Conservation (phyloP, 108 stramenopile genomes). For the Cylindrotheca fusiformis region DNA sequence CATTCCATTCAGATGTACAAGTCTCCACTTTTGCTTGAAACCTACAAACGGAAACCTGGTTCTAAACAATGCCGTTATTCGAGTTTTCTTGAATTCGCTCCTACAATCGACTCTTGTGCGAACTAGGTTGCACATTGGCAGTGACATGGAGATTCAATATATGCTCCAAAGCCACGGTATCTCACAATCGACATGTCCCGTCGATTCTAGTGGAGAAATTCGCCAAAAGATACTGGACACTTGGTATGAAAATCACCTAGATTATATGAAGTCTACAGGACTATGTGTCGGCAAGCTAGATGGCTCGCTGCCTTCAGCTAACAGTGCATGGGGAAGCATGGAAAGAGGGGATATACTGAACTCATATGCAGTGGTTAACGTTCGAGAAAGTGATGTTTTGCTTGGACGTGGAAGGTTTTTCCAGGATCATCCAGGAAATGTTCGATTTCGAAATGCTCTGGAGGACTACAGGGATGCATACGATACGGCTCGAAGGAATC, state of each 20-base stretch:
- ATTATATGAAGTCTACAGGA: too few species aligned
- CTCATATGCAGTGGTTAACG: slow-evolving; percentile 11
- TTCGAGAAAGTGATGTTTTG: slow-evolving; percentile 17
- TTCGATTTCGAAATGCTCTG: neutral
- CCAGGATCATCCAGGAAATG: slow-evolving; percentile 16
- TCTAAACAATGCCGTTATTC: neutral
- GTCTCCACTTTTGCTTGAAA: neutral
- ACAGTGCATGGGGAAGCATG: too few species aligned
- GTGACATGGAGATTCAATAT: neutral
- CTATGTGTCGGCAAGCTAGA: too few species aligned
- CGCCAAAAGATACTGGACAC: neutral
- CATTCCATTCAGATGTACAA: neutral
- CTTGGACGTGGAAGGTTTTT: slow-evolving; percentile 19
- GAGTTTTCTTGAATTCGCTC: neutral
- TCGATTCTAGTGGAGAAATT: neutral
- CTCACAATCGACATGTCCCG: neutral
- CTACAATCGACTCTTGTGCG: neutral
- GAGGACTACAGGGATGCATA: too few species aligned
- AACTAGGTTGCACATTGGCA: neutral
- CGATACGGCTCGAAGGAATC: too few species aligned
- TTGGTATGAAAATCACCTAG: neutral
- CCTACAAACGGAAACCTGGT: neutral
- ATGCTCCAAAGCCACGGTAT: neutral
- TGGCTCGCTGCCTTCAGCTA: too few species aligned
- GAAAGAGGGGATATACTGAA: too few species aligned